Conservation (phyloP, 129 eudicot genomes). For the Flaveria trinervia region DNA sequence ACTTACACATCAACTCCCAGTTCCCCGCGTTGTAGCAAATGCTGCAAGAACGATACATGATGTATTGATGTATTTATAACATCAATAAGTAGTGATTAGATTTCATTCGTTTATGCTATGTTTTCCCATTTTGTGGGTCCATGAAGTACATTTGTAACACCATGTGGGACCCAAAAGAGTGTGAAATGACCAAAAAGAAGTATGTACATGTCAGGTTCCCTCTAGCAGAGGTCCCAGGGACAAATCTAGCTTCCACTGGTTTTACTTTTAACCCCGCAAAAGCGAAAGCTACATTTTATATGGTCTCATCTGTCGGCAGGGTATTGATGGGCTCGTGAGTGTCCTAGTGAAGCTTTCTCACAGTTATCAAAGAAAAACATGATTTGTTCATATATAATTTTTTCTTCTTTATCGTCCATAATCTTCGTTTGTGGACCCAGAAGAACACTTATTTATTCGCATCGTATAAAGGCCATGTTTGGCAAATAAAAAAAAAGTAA, state of each 20-base stretch:
- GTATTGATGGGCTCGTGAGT: neutral
- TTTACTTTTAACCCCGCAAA: no score
- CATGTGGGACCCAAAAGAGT: neutral
- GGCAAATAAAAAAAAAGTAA: no score
- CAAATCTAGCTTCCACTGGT: no score
- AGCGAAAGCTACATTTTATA: neutral
- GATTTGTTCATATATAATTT: neutral
- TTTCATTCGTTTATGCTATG: neutral
- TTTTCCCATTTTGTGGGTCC: neutral
- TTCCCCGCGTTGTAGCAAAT: conserved; percentile 61
- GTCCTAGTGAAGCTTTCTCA: neutral
- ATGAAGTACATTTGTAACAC: neutral
- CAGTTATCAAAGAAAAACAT: neutral
- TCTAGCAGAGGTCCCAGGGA: no score
- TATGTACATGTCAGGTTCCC: neutral
- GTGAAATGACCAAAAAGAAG: neutral
- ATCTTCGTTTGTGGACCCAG: neutral
- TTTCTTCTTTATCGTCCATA: neutral
- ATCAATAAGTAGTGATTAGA: neutral
- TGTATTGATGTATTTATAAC: neutral
- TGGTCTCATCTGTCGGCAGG: neutral
- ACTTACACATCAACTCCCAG: conserved; percentile 75
- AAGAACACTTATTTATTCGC: neutral
- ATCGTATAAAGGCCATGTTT: no score
- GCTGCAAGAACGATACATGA: conserved; percentile 46